Evolutionary conservation across 345 rosid species (phyloP).

Genomic region (Trapa bicornis): DNA sequence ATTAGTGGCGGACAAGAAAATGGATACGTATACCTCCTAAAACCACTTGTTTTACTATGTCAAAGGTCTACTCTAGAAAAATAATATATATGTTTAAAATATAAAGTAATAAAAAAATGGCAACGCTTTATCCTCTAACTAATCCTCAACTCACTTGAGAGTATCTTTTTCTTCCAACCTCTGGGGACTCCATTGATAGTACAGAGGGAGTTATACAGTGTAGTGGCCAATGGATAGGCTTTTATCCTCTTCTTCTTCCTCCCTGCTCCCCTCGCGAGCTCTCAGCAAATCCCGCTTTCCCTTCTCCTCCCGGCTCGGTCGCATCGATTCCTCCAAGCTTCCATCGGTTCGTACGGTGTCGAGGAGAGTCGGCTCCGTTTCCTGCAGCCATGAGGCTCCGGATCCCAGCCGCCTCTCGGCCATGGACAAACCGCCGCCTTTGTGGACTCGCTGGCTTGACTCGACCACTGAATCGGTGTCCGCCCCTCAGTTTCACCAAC

Average conservation of each 20-base stretch:
- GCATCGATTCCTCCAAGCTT: conserved; percentile 4
- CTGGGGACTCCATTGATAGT: not conserved
- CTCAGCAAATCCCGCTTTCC: conserved; percentile 22
- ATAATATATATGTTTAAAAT: too few species aligned
- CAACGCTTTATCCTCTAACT: not conserved
- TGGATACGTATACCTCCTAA: too few species aligned
- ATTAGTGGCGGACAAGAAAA: too few species aligned
- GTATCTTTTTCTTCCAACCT: not conserved
- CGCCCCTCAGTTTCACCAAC: conserved; percentile 18
- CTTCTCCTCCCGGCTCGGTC: conserved; percentile 26
- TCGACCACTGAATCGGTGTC: conserved; percentile 22
- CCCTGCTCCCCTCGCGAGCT: conserved; percentile 28
- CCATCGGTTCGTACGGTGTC: not conserved
- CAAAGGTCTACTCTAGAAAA: too few species aligned
- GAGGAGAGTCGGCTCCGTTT: conserved; percentile 31
- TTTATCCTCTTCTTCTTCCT: conserved; percentile 40
- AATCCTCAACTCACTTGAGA: not conserved
- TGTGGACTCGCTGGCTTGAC: conserved; percentile 14
- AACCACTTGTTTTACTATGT: too few species aligned
- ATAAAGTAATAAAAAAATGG: not conserved
- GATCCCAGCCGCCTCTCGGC: conserved; percentile 10
- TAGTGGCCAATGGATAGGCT: conserved; percentile 10
- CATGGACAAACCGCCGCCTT: conserved; percentile 10
- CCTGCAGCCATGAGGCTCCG: conserved; percentile 24
- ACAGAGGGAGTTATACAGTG: not conserved